phyloP scores from a whole-genome alignment of 2,329 filamentous ascomycete species.

The Claviceps capensis region DNA sequence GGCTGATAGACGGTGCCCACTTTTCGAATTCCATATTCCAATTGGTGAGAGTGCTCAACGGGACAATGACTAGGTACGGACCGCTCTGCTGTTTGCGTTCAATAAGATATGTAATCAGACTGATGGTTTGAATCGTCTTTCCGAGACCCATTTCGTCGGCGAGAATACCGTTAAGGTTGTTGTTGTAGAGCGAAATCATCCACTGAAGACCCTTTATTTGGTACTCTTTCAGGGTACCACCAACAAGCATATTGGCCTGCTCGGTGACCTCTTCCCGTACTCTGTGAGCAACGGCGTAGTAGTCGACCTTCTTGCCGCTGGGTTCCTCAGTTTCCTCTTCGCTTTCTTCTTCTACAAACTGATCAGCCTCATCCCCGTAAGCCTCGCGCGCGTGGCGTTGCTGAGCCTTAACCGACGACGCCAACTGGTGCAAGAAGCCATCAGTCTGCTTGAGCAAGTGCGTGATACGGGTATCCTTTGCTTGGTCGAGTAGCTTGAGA shows the following conservation, averaged over 20 bases:
- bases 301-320: conserved; percentile 75
- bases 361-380: conserved; percentile 52
- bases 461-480: conserved; percentile 98
- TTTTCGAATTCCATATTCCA: conserved; percentile 99
- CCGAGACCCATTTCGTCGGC: conserved; percentile 99
- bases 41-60: conserved; percentile 91
- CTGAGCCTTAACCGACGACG: conserved; percentile 85
- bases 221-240: conserved; percentile 90
- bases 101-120: conserved; percentile 91
- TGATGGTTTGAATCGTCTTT: conserved; percentile 98
- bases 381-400: conserved; percentile 70
- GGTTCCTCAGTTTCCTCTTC: conserved; percentile 54
- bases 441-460: conserved; percentile 95
- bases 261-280: conserved; percentile 81
- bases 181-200: conserved; percentile 99
- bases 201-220: conserved; percentile 97
- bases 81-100: conserved; percentile 87
- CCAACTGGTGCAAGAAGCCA: conserved; percentile 90
- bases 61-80: conserved; percentile 92
- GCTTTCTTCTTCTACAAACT: conserved; percentile 47
- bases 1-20: conserved; percentile 79
- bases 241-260: conserved; percentile 78
- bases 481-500: conserved; percentile 91
- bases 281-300: conserved; percentile 95
- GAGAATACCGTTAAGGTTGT: conserved; percentile 96